Evolutionary conservation across 2,329 filamentous ascomycete genomes (phyloP), one percentile per base, ranked within the genome.

Genomic region (Purpureocillium takamizusanense): DNA sequence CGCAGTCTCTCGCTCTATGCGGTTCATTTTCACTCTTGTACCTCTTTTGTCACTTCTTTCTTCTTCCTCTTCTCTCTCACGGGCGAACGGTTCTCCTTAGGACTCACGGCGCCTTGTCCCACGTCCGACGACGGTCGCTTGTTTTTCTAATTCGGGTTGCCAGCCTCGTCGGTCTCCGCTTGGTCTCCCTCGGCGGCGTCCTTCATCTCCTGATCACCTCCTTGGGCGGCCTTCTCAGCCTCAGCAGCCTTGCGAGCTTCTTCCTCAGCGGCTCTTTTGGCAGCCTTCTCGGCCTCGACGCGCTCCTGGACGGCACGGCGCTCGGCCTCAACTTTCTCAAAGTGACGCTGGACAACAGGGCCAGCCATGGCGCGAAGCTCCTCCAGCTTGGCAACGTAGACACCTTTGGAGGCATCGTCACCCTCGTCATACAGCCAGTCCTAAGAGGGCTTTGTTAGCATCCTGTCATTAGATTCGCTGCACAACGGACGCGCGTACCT

Each of bases 381-480:
- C 46, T 97, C 92, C 63, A 92, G 82, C 78, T 97, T 98, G 66
- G 86, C 77, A 45, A 94, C 70, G 67, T 98, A 98, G 55, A 92
- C 77, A 39, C 85, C 88, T 75, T 97, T 97, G 55, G 84, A 84
- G 49, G 88, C 79, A 61, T 98, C 92, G 47, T 95, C 89, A 43
- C 92, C 92, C 40, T 97, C 92, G 39, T 95, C 90, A 64, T 97
- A 97, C 44, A 98, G 75, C 92, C 92, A 98, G 59, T 98, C 89
- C 90, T 97, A 32, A n/a, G 12, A 6, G 13, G 4, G 47, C 23
- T 33, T 7, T n/a, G 27, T 51, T 29, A 51, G 48, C 31, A 37
- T 35, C 3, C n/a, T 9, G 12, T 35, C 33, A 16, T n/a, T 11
- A 12, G 8, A 38, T 13, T 23, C 33, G 23, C 12, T 8, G 7